Base-by-base conservation (phyloP, 2,329 filamentous ascomycete genomes). In the Xylaria multiplex region DNA sequence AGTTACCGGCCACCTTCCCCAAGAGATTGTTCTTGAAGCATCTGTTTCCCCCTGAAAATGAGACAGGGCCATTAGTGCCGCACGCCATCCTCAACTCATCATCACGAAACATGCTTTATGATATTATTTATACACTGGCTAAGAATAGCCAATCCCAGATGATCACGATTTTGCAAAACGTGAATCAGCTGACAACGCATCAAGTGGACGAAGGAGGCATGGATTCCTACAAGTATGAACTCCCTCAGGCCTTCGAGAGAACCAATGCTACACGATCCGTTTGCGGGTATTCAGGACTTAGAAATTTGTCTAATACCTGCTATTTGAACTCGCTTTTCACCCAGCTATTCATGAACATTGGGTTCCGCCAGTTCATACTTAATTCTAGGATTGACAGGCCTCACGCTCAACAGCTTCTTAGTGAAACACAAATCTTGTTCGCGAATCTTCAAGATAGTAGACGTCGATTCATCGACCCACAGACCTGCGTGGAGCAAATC, bases 311-410 rank as follows among this genome's bases (percentile, higher is more conserved):
- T 9, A 97, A 97, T 76, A 98, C 96, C 0, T 99, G 96, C 79
- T 99, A 99, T 77, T 86, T 98, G 76, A 99, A 99, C 77, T 98
- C 96, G 0, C 83, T 99, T 0, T 85, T 98, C 67, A 95, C 93
- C 0, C 96, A 99, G 76, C 86, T 99, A 0, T 99, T 95, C 82
- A 98, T 97, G 93, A 98, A 99, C 75, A 81, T 92, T 16, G 85
- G 88, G 6, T 98, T 99, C 74, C 90, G 96, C 19, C 85, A 87
- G 16, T 97, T 98, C 77, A 91, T 99, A 71, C 84, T 98, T 66
- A 79, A 83, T 63, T 83, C 87, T n/a, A 79, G 83, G 8, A 81
- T 92, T 27, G 77, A 82, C 14, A 87, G 91, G 67, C 78, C 81
- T 0, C 78, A 81, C 13, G 79, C 85, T 35, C 91, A 96, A 72